A percentile compares a stretch with the other conserved stretches of the same genome.
These are phyloP conservation scores for Leucosporidium scottii DNA, from an alignment of 768 basidiomycete genomes.

Conservation along the genomic window DNA sequence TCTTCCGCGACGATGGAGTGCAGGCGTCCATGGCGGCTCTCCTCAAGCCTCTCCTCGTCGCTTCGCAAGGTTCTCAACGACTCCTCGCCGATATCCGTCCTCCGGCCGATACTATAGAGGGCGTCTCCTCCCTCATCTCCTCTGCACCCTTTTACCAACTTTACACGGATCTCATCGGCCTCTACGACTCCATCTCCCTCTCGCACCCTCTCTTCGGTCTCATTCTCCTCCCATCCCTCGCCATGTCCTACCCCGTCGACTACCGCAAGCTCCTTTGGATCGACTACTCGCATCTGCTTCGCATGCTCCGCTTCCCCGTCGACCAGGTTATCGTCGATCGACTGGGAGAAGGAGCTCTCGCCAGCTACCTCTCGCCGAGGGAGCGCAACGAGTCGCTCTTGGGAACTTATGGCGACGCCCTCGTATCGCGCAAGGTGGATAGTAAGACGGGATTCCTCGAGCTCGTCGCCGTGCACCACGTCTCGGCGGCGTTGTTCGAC, in stretches of 20 bases:
- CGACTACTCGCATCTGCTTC: conserved; percentile 37
- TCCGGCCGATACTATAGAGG: conserved; percentile 5
- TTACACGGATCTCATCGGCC: conserved; percentile 78
- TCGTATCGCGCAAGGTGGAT: conserved; percentile 46
- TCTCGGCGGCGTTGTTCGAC: conserved; percentile 46
- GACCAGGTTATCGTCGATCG: conserved; percentile 21
- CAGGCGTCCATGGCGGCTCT: conserved; percentile 55
- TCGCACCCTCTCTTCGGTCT: conserved; percentile 66
- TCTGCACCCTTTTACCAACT: conserved; percentile 67
- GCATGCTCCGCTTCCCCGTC: conserved; percentile 13
- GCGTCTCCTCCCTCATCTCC: conserved; percentile 14
- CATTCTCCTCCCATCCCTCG: conserved; percentile 66
- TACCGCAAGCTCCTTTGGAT: conserved; percentile 77
- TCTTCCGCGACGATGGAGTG: conserved; percentile 71
- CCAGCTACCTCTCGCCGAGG: neutral
- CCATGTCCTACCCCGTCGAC: conserved; percentile 61
- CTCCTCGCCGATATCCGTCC: neutral
- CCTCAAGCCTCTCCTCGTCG: conserved; percentile 51
- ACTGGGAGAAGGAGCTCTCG: conserved; percentile 19
- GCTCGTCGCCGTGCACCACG: conserved; percentile 67
- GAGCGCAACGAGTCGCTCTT: conserved; percentile 60
- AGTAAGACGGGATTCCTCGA: conserved; percentile 48
- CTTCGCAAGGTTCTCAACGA: neutral
- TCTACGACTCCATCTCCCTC: conserved; percentile 91
- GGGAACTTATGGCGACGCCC: conserved; percentile 56